Evolutionary conservation across 805 yeast genomes (phyloP).

Genomic region (Clavispora fructus): DNA sequence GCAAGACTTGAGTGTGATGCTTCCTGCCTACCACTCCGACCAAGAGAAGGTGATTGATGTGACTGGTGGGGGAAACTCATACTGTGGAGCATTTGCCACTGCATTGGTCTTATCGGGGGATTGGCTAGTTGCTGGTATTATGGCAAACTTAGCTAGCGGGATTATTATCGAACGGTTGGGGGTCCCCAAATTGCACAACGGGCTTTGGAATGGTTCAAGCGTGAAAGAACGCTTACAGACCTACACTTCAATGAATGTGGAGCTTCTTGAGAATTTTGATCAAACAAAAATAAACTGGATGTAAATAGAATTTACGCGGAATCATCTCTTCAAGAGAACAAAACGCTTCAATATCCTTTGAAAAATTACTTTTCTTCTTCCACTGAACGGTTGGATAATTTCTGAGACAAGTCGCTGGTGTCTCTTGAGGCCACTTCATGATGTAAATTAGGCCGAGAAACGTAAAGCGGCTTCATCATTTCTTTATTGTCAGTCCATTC

Average conservation of each 20-base stretch:
- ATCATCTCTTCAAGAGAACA: too few relatives aligned
- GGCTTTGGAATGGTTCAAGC: constrained; percentile 56
- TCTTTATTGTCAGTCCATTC: constrained; percentile 48
- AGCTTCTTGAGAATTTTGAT: constrained; percentile 4
- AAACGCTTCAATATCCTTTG: too few relatives aligned
- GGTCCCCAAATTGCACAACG: constrained; percentile 44
- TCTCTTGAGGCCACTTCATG: neutral
- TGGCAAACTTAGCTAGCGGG: constrained; percentile 78
- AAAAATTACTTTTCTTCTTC: neutral
- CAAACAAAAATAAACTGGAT: constrained; percentile 3
- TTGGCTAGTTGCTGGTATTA: constrained; percentile 51
- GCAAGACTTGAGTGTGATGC: constrained; percentile 33
- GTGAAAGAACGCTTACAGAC: constrained; percentile 39
- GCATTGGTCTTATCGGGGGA: constrained; percentile 50
- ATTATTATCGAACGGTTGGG: constrained; percentile 79
- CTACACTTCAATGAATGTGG: constrained; percentile 26
- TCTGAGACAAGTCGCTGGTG: neutral
- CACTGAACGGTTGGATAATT: neutral
- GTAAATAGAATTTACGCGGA: neutral
- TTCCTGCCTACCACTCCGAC: constrained; percentile 68
- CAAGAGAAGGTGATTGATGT: constrained; percentile 34
- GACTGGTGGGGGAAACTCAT: constrained; percentile 43
- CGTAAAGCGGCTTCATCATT: constrained; percentile 34
- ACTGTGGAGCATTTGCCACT: constrained; percentile 43
- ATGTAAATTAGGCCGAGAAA: neutral